Evolutionary conservation across 345 rosid species (phyloP).

Genomic region (Linum trigynum): DNA sequence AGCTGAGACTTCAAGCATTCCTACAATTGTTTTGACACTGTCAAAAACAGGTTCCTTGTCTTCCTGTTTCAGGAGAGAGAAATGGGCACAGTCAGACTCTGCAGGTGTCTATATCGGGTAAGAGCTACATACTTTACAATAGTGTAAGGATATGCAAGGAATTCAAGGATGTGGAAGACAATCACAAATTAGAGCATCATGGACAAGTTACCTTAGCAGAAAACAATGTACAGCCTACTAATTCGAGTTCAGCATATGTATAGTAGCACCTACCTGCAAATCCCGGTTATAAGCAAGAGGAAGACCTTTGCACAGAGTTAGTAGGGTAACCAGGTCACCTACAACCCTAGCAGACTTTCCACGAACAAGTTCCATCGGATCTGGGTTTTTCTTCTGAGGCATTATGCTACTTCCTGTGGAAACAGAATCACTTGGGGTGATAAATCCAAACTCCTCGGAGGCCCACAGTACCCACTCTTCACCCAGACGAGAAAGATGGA

Average conservation of each 20-base stretch:
- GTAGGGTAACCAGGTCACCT: slow-evolving; percentile 72
- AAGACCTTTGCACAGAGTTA: slow-evolving; percentile 92
- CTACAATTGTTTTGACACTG: slow-evolving; percentile 69
- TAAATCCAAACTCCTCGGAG: slow-evolving; percentile 87
- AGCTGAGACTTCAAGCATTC: slow-evolving; percentile 91
- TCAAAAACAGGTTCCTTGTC: slow-evolving; percentile 91
- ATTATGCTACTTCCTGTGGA: slow-evolving; percentile 97
- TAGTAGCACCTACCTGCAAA: slow-evolving; percentile 47
- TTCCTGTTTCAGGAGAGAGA: slow-evolving; percentile 44
- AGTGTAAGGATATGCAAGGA: neutral
- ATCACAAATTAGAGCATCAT: neutral
- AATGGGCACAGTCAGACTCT: slow-evolving; percentile 1
- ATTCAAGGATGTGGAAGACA: neutral
- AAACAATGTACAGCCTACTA: neutral
- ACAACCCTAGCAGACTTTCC: slow-evolving; percentile 88
- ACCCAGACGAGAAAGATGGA: slow-evolving; percentile 90
- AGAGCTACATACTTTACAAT: neutral
- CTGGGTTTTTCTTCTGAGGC: slow-evolving; percentile 99
- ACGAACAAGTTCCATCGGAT: slow-evolving; percentile 96
- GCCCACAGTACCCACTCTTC: slow-evolving; percentile 99
- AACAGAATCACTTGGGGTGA: slow-evolving; percentile 80
- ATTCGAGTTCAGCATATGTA: neutral
- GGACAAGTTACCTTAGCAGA: slow-evolving; percentile 1
- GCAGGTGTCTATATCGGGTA: neutral
- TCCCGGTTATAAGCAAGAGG: slow-evolving; percentile 95